Base-by-base conservation (phyloP, 495 filamentous ascomycete species). In the Aspergillus diversus region DNA sequence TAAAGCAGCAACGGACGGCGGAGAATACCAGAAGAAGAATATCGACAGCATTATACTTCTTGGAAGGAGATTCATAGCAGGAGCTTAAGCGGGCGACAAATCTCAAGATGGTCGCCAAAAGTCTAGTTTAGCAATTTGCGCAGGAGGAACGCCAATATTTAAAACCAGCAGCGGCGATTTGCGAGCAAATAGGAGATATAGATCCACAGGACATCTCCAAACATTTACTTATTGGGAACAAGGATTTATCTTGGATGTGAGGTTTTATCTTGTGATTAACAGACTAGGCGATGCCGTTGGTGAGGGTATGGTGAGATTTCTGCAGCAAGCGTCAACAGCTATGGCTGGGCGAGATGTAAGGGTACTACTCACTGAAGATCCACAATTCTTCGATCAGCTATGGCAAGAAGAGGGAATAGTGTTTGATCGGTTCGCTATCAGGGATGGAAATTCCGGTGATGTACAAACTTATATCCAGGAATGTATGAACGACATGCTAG, bases 21-120 rank as follows among this genome's bases (percentile, higher is more conserved):
- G 50, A 21, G 31, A 31, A 4, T 7, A 53, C 21, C 16, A 15
- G 17, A 15, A 53, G 32, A 33, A 53, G 50, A 3, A 32, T 32
- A 4, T 53, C 50, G 4, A 53, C 50, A 15, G 50, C 50, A 15
- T 53, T 53, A 11, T 53, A 53, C 50, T 53, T 58, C 33, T 15
- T 37, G 12, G 37, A 7, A 42, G n/a, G 47, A 37, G 34, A 53
- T 31, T 60, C 58, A 5, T 33, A 33, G 13, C 48, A 60, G 6
- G 58, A 60, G 34, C 47, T 60, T 7, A 60, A 42, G 15, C 27
- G 43, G 9, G 58, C 58, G 7, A 60, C 58, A 7, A 60, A 60
- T 49, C 7, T 53, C 0, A 34, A 60, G n/a, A 52, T 7, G 21
- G 48, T 60, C 13, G 47, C 58, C 5, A 60, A 60, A 32, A 51